A percentile compares a stretch with the other conserved stretches of the same genome.
Conservation (phyloP, 192 early-diverging fungal genomes). For the Linnemannia hyalina region DNA sequence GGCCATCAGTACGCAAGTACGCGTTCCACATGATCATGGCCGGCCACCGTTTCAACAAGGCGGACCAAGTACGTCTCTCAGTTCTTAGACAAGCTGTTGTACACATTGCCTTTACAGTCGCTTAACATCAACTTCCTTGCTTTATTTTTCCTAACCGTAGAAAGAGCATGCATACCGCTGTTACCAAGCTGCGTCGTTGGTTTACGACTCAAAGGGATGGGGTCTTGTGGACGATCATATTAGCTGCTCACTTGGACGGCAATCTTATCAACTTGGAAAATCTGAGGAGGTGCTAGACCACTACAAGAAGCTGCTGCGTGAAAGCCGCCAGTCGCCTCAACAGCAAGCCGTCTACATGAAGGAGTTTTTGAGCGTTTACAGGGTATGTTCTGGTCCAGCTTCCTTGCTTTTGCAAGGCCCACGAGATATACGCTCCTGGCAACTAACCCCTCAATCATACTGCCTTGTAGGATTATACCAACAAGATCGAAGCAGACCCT, state of each 20-base stretch:
- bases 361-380: slow-evolving; percentile 85
- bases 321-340: slow-evolving; percentile 71
- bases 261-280: slow-evolving; percentile 81
- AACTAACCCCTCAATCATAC: not conserved
- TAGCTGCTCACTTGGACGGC: slow-evolving; percentile 87
- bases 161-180: slow-evolving; percentile 83
- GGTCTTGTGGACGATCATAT: slow-evolving; percentile 89
- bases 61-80: slow-evolving; percentile 72
- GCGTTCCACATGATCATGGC: slow-evolving; percentile 93
- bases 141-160: slow-evolving; percentile 44
- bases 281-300: slow-evolving; percentile 81
- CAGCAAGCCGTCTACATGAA: slow-evolving; percentile 78
- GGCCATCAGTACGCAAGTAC: slow-evolving; percentile 85
- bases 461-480: slow-evolving; percentile 60
- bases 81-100: no score
- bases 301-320: slow-evolving; percentile 82
- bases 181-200: slow-evolving; percentile 72
- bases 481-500: slow-evolving; percentile 60
- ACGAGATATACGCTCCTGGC: not conserved
- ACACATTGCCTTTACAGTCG: not conserved
- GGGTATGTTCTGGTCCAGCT: slow-evolving; percentile 57
- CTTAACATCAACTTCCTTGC: not conserved
- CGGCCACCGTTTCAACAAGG: slow-evolving; percentile 84
- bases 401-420: not conserved
- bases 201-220: slow-evolving; percentile 77